Evolutionary conservation across 169 alveolate species (phyloP).

Genomic region (Plasmodium fragile): DNA sequence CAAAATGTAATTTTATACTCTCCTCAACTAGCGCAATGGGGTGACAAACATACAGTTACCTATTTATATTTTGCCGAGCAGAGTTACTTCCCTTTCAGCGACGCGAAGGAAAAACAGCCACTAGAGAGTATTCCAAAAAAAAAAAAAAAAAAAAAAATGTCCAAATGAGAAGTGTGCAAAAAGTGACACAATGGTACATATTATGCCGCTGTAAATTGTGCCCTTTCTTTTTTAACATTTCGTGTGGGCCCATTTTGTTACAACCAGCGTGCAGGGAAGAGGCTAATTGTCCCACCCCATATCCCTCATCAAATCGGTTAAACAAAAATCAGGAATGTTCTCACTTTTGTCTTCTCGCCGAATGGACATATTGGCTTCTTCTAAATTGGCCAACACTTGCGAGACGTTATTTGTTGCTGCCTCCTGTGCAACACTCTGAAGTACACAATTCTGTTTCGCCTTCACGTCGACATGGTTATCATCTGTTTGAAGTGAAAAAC

Average conservation of each 20-base stretch:
- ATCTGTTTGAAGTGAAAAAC: not conserved
- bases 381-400: not conserved
- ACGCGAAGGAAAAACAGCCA: not conserved
- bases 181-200: not conserved
- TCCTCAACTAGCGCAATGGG: not conserved
- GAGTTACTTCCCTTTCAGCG: not conserved
- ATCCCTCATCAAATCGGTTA: conserved; percentile 6
- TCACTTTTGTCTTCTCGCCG: not conserved
- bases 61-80: not conserved
- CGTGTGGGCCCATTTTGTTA: not conserved
- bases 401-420: not conserved
- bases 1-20: not conserved
- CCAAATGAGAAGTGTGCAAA: not conserved
- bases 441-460: not conserved
- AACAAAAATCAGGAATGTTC: not conserved
- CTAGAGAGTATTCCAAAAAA: not conserved
- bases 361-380: not conserved
- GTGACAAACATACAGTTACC: not conserved
- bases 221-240: not conserved
- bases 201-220: not conserved
- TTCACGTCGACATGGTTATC: not conserved
- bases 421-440: not conserved
- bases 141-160: not conserved
- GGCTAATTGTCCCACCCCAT: not conserved
- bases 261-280: not conserved